A percentile compares a stretch with the other conserved stretches of the same genome.
These are phyloP conservation scores for Trametes maxima DNA, from an alignment of 768 basidiomycete genomes.

Conservation along the genomic window DNA sequence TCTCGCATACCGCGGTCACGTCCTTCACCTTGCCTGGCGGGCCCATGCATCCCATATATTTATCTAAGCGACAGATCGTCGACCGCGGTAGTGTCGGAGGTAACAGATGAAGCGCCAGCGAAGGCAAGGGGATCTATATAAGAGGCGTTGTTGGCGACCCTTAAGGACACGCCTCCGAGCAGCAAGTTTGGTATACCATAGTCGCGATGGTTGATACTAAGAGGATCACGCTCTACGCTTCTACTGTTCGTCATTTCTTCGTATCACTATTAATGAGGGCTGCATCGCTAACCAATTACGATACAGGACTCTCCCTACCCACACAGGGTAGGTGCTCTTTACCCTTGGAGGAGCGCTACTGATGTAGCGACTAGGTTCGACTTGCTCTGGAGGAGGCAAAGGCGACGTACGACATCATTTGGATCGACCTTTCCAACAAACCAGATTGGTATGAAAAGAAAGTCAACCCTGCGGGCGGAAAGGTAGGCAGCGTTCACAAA, in stretches of 20 bases:
- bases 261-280: background rate
- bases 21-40: no score
- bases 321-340: background rate
- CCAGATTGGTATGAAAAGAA: conserved; percentile 67
- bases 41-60: no score
- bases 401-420: conserved; percentile 49
- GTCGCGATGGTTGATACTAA: background rate
- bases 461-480: conserved; percentile 64
- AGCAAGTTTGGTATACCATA: no score
- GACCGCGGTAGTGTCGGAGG: no score
- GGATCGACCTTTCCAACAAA: conserved; percentile 65
- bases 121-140: background rate
- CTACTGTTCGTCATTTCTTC: background rate
- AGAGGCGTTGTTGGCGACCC: background rate
- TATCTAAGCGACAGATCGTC: no score
- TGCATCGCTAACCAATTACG: background rate
- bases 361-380: conserved; percentile 42
- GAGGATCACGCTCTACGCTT: background rate
- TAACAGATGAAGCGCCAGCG: no score
- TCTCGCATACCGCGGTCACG: no score
- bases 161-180: background rate
- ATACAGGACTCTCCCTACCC: background rate
- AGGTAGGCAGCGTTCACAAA: background rate
- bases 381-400: conserved; percentile 61
- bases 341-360: background rate